Evolutionary conservation across 306 rosid species (phyloP).

Genomic region (Rosa lucieae): DNA sequence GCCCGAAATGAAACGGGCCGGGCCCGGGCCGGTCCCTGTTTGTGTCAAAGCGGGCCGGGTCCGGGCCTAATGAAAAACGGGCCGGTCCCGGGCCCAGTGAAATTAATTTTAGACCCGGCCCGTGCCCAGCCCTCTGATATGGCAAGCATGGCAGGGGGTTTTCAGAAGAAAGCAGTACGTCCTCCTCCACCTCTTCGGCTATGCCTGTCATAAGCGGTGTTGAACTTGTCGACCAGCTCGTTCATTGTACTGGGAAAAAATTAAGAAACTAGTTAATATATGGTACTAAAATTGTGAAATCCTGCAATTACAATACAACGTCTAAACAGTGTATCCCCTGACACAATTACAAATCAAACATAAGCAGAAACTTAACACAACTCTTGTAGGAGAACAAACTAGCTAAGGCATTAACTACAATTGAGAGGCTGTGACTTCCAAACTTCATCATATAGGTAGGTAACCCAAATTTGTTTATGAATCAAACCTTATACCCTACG

Average conservation of each 20-base stretch:
- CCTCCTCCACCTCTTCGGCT: constrained; percentile 75
- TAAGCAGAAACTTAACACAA: background rate
- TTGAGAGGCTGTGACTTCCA: background rate
- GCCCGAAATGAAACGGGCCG: too few relatives aligned
- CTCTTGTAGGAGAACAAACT: background rate
- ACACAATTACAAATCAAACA: background rate
- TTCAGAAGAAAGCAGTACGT: constrained; percentile 80
- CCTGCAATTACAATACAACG: background rate
- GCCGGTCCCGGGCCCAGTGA: too few relatives aligned
- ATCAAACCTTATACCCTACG: background rate
- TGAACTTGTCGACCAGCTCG: constrained; percentile 65
- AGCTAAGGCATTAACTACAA: background rate
- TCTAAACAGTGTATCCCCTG: background rate
- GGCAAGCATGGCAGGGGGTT: background rate
- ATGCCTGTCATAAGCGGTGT: constrained; percentile 85
- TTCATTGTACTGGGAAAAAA: constrained; percentile 32
- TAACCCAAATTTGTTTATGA: background rate
- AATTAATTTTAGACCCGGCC: too few relatives aligned
- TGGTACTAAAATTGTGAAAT: background rate
- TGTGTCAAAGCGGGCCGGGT: too few relatives aligned
- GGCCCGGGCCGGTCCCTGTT: too few relatives aligned
- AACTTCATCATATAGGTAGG: background rate
- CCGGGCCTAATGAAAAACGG: too few relatives aligned
- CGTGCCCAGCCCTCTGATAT: background rate
- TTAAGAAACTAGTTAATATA: background rate